Conservation (phyloP, 441 rosid species). For the Manihot esculenta region DNA sequence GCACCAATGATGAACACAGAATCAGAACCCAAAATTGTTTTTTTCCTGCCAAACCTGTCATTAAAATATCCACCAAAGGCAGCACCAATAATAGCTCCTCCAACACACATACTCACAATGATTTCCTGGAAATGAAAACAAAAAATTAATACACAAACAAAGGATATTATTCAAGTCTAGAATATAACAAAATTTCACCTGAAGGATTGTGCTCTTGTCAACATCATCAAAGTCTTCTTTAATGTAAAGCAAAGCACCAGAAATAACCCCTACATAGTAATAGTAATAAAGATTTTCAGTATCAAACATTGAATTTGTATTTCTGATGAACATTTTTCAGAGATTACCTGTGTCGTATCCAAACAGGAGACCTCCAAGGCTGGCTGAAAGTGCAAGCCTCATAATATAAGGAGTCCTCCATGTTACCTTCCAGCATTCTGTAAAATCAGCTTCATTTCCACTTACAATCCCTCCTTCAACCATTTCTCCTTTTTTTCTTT, state of each 20-base stretch:
- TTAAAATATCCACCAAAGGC: slow-evolving; percentile 69
- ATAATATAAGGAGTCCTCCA: slow-evolving; percentile 70
- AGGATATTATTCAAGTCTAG: not conserved
- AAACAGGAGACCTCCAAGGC: slow-evolving; percentile 71
- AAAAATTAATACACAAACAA: not conserved
- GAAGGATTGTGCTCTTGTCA: slow-evolving; percentile 49
- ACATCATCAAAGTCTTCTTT: slow-evolving; percentile 50
- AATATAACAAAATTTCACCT: slow-evolving; percentile 27
- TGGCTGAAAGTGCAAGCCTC: slow-evolving; percentile 69
- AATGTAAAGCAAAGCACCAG: slow-evolving; percentile 70
- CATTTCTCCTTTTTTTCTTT: slow-evolving; percentile 33
- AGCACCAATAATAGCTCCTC: slow-evolving; percentile 77
- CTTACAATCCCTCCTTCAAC: slow-evolving; percentile 64
- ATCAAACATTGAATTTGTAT: too few relatives aligned
- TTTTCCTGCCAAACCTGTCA: slow-evolving; percentile 62
- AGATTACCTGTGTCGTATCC: slow-evolving; percentile 69
- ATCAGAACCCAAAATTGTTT: slow-evolving; percentile 53
- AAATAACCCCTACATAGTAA: slow-evolving; percentile 51
- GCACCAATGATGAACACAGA: slow-evolving; percentile 58
- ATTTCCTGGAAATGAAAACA: slow-evolving; percentile 40
- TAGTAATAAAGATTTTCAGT: not conserved
- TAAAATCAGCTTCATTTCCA: slow-evolving; percentile 51
- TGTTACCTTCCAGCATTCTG: slow-evolving; percentile 60
- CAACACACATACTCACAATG: slow-evolving; percentile 74
- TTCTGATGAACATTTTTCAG: too few relatives aligned